These are phyloP conservation scores for Kwoniella bestiolae DNA, from an alignment of 768 basidiomycete species.

Conservation along the genomic window DNA sequence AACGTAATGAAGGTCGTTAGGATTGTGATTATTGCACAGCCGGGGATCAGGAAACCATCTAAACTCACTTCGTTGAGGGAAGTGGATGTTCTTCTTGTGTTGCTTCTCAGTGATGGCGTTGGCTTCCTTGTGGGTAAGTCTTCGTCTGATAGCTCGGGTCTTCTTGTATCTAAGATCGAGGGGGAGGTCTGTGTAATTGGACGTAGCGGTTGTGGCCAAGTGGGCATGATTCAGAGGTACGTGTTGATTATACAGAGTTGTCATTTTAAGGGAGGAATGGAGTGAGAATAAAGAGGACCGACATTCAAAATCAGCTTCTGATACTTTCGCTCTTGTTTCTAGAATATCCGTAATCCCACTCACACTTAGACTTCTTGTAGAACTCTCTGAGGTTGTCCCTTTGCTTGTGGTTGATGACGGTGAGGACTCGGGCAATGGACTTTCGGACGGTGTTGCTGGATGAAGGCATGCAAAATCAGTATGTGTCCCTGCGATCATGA, in stretches of 20 bases:
- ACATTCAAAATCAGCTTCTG: slow-evolving; percentile 5
- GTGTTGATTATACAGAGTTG: neutral
- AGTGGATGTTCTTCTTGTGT: slow-evolving; percentile 91
- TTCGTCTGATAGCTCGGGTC: slow-evolving; percentile 96
- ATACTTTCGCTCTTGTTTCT: neutral
- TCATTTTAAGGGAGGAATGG: neutral
- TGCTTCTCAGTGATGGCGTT: slow-evolving; percentile 89
- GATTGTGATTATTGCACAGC: no score
- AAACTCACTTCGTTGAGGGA: slow-evolving; percentile 73
- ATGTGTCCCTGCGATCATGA: neutral
- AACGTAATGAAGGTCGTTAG: no score
- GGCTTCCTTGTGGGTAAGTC: slow-evolving; percentile 87
- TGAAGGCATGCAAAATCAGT: slow-evolving; percentile 15
- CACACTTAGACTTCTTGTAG: slow-evolving; percentile 81
- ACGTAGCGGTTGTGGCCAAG: neutral
- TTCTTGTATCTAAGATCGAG: slow-evolving; percentile 97
- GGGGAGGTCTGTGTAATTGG: slow-evolving; percentile 65
- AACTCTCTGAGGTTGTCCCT: slow-evolving; percentile 95
- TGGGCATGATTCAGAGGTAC: neutral
- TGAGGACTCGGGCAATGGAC: slow-evolving; percentile 96
- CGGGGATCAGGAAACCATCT: no score
- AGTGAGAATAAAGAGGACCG: neutral
- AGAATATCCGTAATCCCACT: slow-evolving; percentile 16
- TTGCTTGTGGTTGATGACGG: slow-evolving; percentile 97
- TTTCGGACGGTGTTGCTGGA: slow-evolving; percentile 93